Percentiles rank a stretch among this genome's conserved stretches.
phyloP scores from a whole-genome alignment of 495 filamentous ascomycete species.

The Filosporella fistucella region DNA sequence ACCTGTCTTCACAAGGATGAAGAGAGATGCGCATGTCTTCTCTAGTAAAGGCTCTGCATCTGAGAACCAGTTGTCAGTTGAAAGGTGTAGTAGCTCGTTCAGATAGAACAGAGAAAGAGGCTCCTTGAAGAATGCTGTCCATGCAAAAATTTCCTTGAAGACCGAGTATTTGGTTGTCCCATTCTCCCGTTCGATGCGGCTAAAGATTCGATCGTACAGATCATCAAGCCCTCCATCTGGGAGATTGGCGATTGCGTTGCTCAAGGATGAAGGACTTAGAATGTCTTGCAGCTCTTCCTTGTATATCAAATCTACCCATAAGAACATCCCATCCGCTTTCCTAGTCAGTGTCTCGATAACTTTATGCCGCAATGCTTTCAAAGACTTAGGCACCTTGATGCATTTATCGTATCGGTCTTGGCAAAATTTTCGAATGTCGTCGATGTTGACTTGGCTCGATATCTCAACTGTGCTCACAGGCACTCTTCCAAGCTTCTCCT shows the following conservation, averaged over 20 bases:
- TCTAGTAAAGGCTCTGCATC: conserved; percentile 10
- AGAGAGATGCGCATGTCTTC: conserved; percentile 12
- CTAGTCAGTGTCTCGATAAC: conserved; percentile 8
- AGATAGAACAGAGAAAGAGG: conserved; percentile 10
- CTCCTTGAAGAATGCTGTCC: conserved; percentile 13
- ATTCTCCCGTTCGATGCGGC: conserved; percentile 7
- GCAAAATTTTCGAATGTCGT: conserved; percentile 11
- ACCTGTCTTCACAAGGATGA: conserved; percentile 12
- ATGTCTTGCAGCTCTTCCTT: conserved; percentile 13
- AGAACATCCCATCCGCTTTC: conserved; percentile 16
- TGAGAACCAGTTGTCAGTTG: conserved; percentile 1
- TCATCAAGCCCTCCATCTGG: conserved; percentile 8
- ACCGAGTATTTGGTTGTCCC: conserved; percentile 8
- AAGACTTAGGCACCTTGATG: conserved; percentile 9
- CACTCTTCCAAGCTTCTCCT: conserved; percentile 5
- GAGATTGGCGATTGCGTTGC: conserved; percentile 6
- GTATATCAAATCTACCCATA: conserved; percentile 13
- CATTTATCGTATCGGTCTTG: conserved; percentile 8
- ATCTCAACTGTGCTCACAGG: conserved; percentile 6
- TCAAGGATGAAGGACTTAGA: conserved; percentile 6
- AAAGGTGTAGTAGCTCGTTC: conserved; percentile 8
- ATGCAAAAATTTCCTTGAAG: conserved; percentile 8
- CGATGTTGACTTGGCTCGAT: conserved; percentile 10
- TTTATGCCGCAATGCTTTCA: conserved; percentile 11
- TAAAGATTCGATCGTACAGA: conserved; percentile 14